phyloP scores from a whole-genome alignment of 2,329 filamentous ascomycete species.

The Bisporella sp. region DNA sequence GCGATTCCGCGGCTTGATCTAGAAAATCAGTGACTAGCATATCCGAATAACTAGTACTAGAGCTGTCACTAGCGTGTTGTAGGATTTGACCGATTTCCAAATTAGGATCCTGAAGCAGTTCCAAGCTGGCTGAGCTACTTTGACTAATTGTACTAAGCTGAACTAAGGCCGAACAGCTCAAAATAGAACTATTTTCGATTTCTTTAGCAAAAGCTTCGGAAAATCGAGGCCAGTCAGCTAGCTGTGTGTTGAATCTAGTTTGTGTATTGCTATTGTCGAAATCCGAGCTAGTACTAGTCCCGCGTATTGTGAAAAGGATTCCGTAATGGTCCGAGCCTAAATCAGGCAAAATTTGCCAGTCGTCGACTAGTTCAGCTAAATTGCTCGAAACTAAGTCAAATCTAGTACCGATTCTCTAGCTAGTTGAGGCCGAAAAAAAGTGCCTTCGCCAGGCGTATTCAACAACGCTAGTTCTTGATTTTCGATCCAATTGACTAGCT shows the following conservation, averaged over 20 bases:
- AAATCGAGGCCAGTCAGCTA: not conserved
- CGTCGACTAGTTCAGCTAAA: not conserved
- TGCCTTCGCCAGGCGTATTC: not conserved
- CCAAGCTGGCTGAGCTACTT: too few relatives aligned
- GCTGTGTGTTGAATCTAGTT: not conserved
- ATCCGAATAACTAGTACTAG: not conserved
- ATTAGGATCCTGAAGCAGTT: too few relatives aligned
- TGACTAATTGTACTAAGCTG: too few relatives aligned
- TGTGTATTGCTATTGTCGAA: not conserved
- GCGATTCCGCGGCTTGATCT: not conserved
- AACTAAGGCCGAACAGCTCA: too few relatives aligned
- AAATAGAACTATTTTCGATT: too few relatives aligned
- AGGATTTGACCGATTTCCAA: too few relatives aligned
- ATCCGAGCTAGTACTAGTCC: not conserved
- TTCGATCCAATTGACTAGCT: not conserved
- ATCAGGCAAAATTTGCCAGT: not conserved
- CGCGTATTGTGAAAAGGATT: not conserved
- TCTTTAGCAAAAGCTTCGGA: too few relatives aligned
- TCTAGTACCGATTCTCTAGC: not conserved
- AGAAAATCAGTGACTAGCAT: not conserved
- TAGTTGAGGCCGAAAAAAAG: not conserved
- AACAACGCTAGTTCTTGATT: not conserved
- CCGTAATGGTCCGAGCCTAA: not conserved
- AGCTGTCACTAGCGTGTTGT: too few relatives aligned
- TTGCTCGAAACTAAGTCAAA: not conserved